Conservation (phyloP, 257 asterid genomes). For the Nicotiana obtusifolia region DNA sequence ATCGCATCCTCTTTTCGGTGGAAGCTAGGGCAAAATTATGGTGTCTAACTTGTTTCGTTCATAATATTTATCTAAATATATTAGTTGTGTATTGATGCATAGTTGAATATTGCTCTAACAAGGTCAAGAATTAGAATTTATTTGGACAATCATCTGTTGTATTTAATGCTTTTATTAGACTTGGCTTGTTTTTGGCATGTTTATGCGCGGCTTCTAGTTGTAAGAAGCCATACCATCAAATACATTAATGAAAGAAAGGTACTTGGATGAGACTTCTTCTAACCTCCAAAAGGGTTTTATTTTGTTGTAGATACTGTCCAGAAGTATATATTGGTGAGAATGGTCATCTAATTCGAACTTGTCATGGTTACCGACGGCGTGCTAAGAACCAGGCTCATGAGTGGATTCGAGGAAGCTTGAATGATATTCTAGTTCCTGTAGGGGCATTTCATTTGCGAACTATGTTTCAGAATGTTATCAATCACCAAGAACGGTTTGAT, state of each 20-base stretch:
- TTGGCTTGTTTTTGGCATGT: background rate
- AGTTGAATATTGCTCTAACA: background rate
- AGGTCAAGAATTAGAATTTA: background rate
- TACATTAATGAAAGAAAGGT: background rate
- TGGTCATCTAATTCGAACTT: constrained; percentile 76
- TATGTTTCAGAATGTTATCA: constrained; percentile 52
- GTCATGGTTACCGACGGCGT: constrained; percentile 57
- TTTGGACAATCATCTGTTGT: background rate
- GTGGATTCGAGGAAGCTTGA: constrained; percentile 55
- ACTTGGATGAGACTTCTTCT: background rate
- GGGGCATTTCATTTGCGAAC: constrained; percentile 63
- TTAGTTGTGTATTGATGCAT: background rate
- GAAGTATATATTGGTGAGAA: constrained; percentile 74
- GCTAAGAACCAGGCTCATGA: constrained; percentile 53
- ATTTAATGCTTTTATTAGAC: background rate
- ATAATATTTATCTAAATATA: background rate
- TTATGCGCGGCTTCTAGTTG: background rate
- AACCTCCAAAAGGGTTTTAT: background rate
- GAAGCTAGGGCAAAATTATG: background rate
- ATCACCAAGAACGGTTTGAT: constrained; percentile 70
- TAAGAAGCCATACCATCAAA: background rate
- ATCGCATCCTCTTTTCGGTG: background rate
- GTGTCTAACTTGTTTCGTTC: background rate
- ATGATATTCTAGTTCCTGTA: constrained; percentile 58
- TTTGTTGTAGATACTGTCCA: constrained; percentile 57